Evolutionary conservation across 2,329 filamentous ascomycete species (phyloP).

Genomic region (Cercospora citrullina): DNA sequence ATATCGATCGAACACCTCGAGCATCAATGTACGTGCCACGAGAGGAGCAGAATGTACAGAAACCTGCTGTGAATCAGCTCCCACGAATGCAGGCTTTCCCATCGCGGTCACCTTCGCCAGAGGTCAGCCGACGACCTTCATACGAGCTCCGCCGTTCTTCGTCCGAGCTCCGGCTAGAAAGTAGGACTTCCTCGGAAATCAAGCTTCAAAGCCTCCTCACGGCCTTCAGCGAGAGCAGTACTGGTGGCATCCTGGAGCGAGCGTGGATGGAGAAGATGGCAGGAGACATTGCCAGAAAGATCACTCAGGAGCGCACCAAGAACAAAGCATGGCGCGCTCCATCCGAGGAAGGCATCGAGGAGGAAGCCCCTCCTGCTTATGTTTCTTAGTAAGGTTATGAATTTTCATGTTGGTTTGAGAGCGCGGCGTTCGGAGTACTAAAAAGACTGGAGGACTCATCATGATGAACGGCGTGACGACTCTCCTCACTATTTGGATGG

Average conservation of each 20-base stretch:
- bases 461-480: slow-evolving; percentile 10
- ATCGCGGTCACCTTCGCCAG: slow-evolving; percentile 29
- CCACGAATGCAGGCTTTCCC: slow-evolving; percentile 25
- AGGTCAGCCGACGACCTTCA: slow-evolving; percentile 21
- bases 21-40: slow-evolving; percentile 30
- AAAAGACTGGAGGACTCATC: slow-evolving; percentile 1
- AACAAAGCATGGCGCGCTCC: slow-evolving; percentile 27
- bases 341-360: slow-evolving; percentile 23
- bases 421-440: slow-evolving; percentile 8
- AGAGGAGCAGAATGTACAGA: slow-evolving; percentile 18
- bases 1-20: slow-evolving; percentile 42
- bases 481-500: background rate
- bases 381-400: slow-evolving; percentile 31
- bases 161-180: slow-evolving; percentile 13
- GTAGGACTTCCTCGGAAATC: slow-evolving; percentile 19
- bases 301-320: slow-evolving; percentile 76
- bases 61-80: slow-evolving; percentile 17
- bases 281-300: slow-evolving; percentile 81
- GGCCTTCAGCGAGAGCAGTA: slow-evolving; percentile 30
- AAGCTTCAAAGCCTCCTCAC: slow-evolving; percentile 30
- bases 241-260: slow-evolving; percentile 67
- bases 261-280: slow-evolving; percentile 94
- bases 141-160: slow-evolving; percentile 21
- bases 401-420: background rate
- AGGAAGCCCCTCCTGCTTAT: slow-evolving; percentile 41